Evolutionary conservation across 73 alveolate genomes (phyloP).

Genomic region (Stentor coeruleus): DNA sequence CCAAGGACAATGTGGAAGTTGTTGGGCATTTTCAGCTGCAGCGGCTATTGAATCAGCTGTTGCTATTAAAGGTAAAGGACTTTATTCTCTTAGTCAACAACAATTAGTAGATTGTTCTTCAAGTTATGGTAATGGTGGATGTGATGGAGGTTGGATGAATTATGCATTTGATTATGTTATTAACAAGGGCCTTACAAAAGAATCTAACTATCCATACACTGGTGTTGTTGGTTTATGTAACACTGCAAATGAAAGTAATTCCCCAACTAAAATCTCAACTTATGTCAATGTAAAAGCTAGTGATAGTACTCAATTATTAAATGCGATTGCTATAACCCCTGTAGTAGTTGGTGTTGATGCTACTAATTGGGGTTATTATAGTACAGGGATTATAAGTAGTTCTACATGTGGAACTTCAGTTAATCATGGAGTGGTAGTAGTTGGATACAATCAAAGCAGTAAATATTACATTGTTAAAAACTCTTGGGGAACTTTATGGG

Average conservation of each 20-base stretch:
- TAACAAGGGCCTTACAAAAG: constrained; percentile 27
- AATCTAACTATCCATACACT: constrained; percentile 54
- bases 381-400: constrained; percentile 31
- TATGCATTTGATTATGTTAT: constrained; percentile 58
- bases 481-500: constrained; percentile 58
- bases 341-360: constrained; percentile 48
- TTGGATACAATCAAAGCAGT: constrained; percentile 28
- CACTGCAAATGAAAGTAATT: not conserved
- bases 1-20: constrained; percentile 55
- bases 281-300: constrained; percentile 18
- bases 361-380: constrained; percentile 32
- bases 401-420: constrained; percentile 22
- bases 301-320: not conserved
- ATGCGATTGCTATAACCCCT: constrained; percentile 25
- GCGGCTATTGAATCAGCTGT: constrained; percentile 43
- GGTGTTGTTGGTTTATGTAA: constrained; percentile 32
- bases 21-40: constrained; percentile 55
- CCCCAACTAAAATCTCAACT: not conserved
- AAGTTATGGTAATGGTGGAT: constrained; percentile 19
- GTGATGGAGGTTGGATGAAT: constrained; percentile 68
- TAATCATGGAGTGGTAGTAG: constrained; percentile 43
- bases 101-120: constrained; percentile 33
- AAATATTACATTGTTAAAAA: constrained; percentile 33
- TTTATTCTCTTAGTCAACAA: constrained; percentile 22
- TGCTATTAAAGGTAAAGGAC: not conserved